phyloP scores from a whole-genome alignment of 2,329 filamentous ascomycete genomes.

The Pyrenophora graminea region DNA sequence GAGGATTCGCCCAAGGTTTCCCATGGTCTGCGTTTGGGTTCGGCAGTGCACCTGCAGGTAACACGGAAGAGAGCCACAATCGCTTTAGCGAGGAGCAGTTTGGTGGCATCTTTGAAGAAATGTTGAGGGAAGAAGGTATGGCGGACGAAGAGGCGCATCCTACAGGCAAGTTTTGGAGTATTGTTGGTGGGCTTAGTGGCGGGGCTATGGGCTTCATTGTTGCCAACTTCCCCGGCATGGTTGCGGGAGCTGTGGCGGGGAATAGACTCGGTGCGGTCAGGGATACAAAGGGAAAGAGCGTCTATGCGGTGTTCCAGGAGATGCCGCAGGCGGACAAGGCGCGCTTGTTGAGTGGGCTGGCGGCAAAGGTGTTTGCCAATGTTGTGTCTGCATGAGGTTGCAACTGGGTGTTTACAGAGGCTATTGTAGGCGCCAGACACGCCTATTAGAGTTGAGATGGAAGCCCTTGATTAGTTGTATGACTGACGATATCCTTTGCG shows the following conservation, averaged over 20 bases:
- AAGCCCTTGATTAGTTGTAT: not conserved
- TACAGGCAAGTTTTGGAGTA: slow-evolving; percentile 80
- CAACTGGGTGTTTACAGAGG: not conserved
- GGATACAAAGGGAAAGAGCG: slow-evolving; percentile 91
- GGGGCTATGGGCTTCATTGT: slow-evolving; percentile 93
- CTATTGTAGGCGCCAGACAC: too few species aligned
- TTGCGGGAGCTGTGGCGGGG: slow-evolving; percentile 89
- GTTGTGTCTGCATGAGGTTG: slow-evolving; percentile 54
- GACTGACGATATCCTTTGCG: too few species aligned
- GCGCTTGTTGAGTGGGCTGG: slow-evolving; percentile 79
- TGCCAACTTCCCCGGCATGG: slow-evolving; percentile 83
- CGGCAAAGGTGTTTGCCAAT: slow-evolving; percentile 83
- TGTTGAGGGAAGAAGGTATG: slow-evolving; percentile 64
- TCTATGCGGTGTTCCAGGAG: slow-evolving; percentile 89
- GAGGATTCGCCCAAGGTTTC: slow-evolving; percentile 55
- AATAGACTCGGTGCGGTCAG: slow-evolving; percentile 88
- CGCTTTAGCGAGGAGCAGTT: slow-evolving; percentile 79
- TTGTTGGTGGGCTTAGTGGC: slow-evolving; percentile 84
- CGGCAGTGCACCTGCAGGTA: slow-evolving; percentile 50
- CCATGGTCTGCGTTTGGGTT: slow-evolving; percentile 78
- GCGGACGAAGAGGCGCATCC: slow-evolving; percentile 67
- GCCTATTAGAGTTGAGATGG: not conserved
- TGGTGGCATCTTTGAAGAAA: slow-evolving; percentile 65
- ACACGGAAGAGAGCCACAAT: slow-evolving; percentile 54
- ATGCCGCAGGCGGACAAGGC: slow-evolving; percentile 82